A percentile compares a stretch with the other conserved stretches of the same genome.
Evolutionary conservation across 176 grass and related monocot genomes (phyloP).

Genomic region (Leersia perrieri): DNA sequence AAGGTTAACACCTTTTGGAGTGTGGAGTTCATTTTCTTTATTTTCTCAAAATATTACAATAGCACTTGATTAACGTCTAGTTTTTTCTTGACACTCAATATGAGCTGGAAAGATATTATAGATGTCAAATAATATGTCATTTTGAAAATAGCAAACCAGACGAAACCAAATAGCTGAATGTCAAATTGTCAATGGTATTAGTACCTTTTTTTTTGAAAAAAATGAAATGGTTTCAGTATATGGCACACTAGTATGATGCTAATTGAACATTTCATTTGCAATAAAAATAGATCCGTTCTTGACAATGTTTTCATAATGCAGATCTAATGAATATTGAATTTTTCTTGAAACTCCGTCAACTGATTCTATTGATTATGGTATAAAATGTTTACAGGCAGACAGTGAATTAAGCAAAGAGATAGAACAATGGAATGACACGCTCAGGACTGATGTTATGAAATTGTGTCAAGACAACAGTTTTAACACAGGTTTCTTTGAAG

Average conservation of each 20-base stretch:
- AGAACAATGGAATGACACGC: conserved; percentile 90
- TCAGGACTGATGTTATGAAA: conserved; percentile 81
- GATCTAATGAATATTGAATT: conserved; percentile 2
- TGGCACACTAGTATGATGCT: background rate
- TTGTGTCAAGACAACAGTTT: conserved; percentile 87
- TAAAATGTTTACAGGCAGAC: conserved; percentile 51
- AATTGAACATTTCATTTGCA: conserved; percentile 19
- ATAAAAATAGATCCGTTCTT: background rate
- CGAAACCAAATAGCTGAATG: conserved; percentile 12
- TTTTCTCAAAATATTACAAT: background rate
- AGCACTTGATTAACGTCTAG: background rate
- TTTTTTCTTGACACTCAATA: background rate
- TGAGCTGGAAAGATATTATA: background rate
- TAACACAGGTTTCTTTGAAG: conserved; percentile 95
- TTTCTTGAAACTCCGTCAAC: background rate
- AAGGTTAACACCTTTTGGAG: conserved; percentile 64
- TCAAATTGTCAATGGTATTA: background rate
- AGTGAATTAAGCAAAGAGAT: conserved; percentile 87
- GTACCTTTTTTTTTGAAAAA: background rate
- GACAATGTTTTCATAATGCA: background rate
- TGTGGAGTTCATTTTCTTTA: background rate
- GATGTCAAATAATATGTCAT: background rate
- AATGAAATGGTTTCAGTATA: background rate
- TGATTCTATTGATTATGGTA: conserved; percentile 9
- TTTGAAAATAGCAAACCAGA: background rate